Percentiles rank a stretch among this genome's conserved stretches.
Conservation (phyloP, 768 basidiomycete species). For the Boletus rubropictus region DNA sequence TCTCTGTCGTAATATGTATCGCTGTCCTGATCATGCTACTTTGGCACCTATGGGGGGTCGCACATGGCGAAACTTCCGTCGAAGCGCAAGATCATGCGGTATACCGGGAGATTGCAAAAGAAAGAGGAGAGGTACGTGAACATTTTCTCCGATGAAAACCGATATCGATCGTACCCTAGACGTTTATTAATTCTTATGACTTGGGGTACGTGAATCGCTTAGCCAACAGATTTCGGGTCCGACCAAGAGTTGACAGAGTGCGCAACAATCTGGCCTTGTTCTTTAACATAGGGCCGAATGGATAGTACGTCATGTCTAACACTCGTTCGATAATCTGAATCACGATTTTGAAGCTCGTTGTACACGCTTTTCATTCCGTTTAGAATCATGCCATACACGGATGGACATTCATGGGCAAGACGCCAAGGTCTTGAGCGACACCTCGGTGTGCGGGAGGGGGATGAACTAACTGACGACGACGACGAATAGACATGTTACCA, state of each 20-base stretch:
- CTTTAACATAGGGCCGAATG: slow-evolving; percentile 76
- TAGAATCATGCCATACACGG: slow-evolving; percentile 72
- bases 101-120: slow-evolving; percentile 64
- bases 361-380: slow-evolving; percentile 81
- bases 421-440: slow-evolving; percentile 58
- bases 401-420: slow-evolving; percentile 79
- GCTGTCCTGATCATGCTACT: slow-evolving; percentile 66
- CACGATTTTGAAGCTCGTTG: slow-evolving; percentile 45
- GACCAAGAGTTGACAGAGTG: slow-evolving; percentile 25
- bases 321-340: not conserved
- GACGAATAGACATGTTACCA: slow-evolving; percentile 27
- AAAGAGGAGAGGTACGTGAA: slow-evolving; percentile 57
- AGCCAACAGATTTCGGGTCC: not conserved
- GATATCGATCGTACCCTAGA: slow-evolving; percentile 33
- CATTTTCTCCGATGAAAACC: not conserved
- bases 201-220: slow-evolving; percentile 51
- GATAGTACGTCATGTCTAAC: slow-evolving; percentile 61
- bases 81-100: slow-evolving; percentile 84
- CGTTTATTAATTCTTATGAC: slow-evolving; percentile 89
- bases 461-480: slow-evolving; percentile 86
- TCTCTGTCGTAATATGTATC: slow-evolving; percentile 68
- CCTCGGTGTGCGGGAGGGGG: slow-evolving; percentile 60
- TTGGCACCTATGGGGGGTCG: slow-evolving; percentile 70
- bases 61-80: slow-evolving; percentile 79
- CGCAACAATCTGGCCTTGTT: slow-evolving; percentile 72